Conservation (phyloP, 1,284 basidiomycete genomes). For the Irpex sp. region DNA sequence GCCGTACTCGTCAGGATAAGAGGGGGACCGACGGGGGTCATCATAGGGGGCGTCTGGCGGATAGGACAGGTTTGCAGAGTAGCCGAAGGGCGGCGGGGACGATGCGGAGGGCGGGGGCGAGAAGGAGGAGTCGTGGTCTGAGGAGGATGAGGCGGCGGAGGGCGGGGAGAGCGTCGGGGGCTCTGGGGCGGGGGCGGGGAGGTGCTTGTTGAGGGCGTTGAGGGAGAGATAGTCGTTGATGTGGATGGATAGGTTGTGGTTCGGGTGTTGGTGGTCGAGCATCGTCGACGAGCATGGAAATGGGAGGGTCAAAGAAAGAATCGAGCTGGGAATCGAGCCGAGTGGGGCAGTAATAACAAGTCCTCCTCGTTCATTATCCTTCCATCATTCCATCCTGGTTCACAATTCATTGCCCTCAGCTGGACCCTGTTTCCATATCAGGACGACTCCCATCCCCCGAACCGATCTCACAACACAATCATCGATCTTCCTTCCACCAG, state of each 20-base stretch:
- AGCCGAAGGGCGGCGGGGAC: slow-evolving; percentile 3
- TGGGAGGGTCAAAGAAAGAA: not conserved
- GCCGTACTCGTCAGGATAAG: slow-evolving; percentile 1
- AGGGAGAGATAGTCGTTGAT: slow-evolving; percentile 3
- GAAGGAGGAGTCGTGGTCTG: slow-evolving; percentile 2
- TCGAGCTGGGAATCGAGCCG: not conserved
- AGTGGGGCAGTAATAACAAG: not conserved
- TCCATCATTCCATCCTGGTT: not conserved
- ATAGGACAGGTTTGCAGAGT: not conserved
- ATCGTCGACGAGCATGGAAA: not conserved
- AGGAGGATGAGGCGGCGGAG: not conserved
- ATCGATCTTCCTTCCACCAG: not conserved
- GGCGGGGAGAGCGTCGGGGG: slow-evolving; percentile 7
- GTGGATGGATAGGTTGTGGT: not conserved
- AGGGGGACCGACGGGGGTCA: slow-evolving; percentile 7
- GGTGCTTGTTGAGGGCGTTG: slow-evolving; percentile 6
- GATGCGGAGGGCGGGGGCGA: slow-evolving; percentile 6
- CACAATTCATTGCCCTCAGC: not conserved
- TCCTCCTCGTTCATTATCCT: not conserved
- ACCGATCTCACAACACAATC: not conserved
- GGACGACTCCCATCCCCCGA: not conserved
- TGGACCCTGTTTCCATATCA: not conserved
- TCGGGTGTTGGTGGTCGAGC: not conserved
- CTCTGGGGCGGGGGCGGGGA: not conserved
- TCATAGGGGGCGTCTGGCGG: not conserved